Percentiles rank a stretch among this genome's conserved stretches.
Evolutionary conservation across 1,139 yeast species (phyloP).

Genomic region (Scheffersomyces cryptocercus): DNA sequence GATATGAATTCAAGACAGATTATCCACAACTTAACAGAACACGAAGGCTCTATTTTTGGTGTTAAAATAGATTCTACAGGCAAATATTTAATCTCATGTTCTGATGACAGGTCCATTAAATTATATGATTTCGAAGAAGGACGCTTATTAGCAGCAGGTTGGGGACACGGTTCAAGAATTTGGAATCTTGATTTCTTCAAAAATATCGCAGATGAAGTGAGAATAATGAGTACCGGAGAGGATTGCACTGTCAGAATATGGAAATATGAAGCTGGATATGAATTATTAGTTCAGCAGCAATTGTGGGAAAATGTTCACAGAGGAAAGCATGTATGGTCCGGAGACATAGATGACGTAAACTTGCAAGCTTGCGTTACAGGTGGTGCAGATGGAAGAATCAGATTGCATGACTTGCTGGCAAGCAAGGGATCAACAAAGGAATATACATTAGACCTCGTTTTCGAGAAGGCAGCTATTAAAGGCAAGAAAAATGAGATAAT

Average conservation of each 20-base stretch:
- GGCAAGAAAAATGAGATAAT: slow-evolving; percentile 55
- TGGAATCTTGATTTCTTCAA: slow-evolving; percentile 73
- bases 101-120: slow-evolving; percentile 88
- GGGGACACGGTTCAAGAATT: slow-evolving; percentile 96
- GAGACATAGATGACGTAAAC: slow-evolving; percentile 52
- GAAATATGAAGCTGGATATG: slow-evolving; percentile 40
- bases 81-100: slow-evolving; percentile 68
- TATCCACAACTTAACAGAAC: slow-evolving; percentile 62
- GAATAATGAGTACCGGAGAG: slow-evolving; percentile 73
- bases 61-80: slow-evolving; percentile 64
- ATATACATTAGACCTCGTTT: slow-evolving; percentile 14
- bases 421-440: slow-evolving; percentile 19
- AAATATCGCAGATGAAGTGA: slow-evolving; percentile 27
- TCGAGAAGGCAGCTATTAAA: slow-evolving; percentile 20
- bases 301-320: slow-evolving; percentile 63
- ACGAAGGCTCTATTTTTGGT: slow-evolving; percentile 90
- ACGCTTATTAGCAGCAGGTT: slow-evolving; percentile 66
- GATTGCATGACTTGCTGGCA: slow-evolving; percentile 54
- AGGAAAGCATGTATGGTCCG: slow-evolving; percentile 89
- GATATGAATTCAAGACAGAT: slow-evolving; percentile 46
- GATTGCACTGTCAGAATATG: slow-evolving; percentile 88
- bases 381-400: slow-evolving; percentile 86
- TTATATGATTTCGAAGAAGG: slow-evolving; percentile 67
- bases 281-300: slow-evolving; percentile 25
- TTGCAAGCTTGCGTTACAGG: slow-evolving; percentile 65